Evolutionary conservation across 345 rosid species (phyloP), one percentile per base, ranked within the genome.

Genomic region (Rubroshorea leprosula): DNA sequence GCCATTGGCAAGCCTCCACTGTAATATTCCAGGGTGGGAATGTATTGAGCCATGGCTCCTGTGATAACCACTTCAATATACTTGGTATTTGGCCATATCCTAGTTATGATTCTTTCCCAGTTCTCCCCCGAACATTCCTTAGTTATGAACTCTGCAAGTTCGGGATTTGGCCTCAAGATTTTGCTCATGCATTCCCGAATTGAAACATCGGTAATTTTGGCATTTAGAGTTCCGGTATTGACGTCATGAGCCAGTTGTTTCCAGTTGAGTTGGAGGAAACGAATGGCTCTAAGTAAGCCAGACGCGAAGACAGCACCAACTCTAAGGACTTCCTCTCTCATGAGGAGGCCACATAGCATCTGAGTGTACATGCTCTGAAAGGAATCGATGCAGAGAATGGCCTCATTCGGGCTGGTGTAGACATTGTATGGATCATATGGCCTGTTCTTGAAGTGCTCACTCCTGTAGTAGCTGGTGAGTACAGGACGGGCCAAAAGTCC

Each of bases 41-140:
- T 89, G 62, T 92, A 92, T 61, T 89, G 98, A 46, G 98, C 90
- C 98, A 92, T 92, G 6, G 97, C 83, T 13, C 98, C 98, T 0
- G 98, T 92, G 23, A 92, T 93, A 22, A 92, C 84, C 63, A 89
- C 98, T 2, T 92, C 98, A 0, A 92, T 79, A 38, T 92, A 92
- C 70, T 74, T 89, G 0, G 96, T 83, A 62, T 89, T 86, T 5
- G 97, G 98, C 98, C 98, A 89, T 26, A 89, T 77, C 54, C 86
- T 74, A 0, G 79, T 77, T 45, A 92, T 75, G 1, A 92, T 86
- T 13, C 93, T 69, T 26, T 77, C 84, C 98, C 97, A 92, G 1
- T 67, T 74, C 60, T 83, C 85, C n/a, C 21, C 65, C 0, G 73
- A 66, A 58, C 98, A 92, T 59, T 83, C 81, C 0, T 23, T 50